Base-by-base conservation (phyloP, 257 asterid species). In the Fraxinus americana region DNA sequence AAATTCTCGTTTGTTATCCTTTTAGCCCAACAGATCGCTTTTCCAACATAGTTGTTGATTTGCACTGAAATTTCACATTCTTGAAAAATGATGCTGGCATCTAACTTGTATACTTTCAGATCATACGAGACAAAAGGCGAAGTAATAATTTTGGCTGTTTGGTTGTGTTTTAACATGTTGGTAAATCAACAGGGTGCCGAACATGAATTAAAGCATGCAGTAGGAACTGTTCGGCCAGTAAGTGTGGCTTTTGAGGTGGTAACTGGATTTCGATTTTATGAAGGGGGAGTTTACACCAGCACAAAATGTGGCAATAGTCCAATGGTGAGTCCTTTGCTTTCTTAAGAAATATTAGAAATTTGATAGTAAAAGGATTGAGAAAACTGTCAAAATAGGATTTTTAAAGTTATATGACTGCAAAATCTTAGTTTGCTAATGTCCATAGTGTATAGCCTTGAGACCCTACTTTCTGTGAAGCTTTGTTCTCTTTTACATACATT, bases 201-300 rank as follows among this genome's bases (percentile, higher is more conserved):
- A 83, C 93, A 91, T 84, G 97, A 92, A 75, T 88, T 94, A 48
- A 89, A 89, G 85, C 92, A 92, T 71, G 97, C 94, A 2, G 98
- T 94, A 21, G 98, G 93, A 75, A 54, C 84, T 67, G 87, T 84
- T 78, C 89, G 94, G 74, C 97, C 98, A 5, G 97, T 92, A 16
- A 94, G 98, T 76, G 91, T 94, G 82, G 98, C 98, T 67, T 94
- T 91, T 81, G 86, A 94, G 90, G 97, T 92, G 71, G 84, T 87
- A 29, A 17, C 74, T 8, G 91, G 85, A 70, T 94, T 94, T 80
- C 75, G 80, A 81, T 72, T 82, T 5, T 94, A 94, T 82, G 72
- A 86, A 50, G 71, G 83, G 8, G 97, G 98, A 41, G 96, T 94
- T 72, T 94, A 77, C 85, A 83, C 96, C 86, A 91, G 92, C 86